Base-by-base conservation (phyloP, 1,284 basidiomycete genomes). In the Marasmius tenuissimus region DNA sequence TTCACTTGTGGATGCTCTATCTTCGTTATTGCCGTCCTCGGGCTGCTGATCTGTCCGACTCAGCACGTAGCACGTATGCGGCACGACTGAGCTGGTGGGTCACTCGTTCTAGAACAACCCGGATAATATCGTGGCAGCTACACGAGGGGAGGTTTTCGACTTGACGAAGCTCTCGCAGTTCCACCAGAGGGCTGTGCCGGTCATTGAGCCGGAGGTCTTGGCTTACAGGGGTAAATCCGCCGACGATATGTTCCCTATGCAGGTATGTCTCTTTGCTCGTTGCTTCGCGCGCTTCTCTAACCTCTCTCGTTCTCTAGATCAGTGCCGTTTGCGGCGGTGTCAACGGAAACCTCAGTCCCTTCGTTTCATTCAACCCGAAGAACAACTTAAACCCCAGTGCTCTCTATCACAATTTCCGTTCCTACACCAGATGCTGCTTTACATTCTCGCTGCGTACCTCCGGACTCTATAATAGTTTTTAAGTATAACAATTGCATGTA, bases 351-450 rank as follows among this genome's bases (percentile, higher is more conserved):
- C 86, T 98, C 68, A 94, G 86, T 69, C 94, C 94, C 0, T 98
- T 90, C 76, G 88, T 98, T 16, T 85, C 85, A 5, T 80, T 98
- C 53, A 86, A 89, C 69, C 86, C 91, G 9, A 83, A 81, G 65
- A 99, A 99, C 80, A 84, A 83, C 57, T 91, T 92, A 20, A 91
- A 96, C 69, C 70, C 77, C 7, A 93, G 94, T 70, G 78, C 92
- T n/a, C 81, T 87, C 67, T 99, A 99, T 74, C 97, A 99, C 75
- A 96, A 98, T 74, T 99, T 99, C 86, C 91, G 96, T 47, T 87
- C 86, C 0, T 88, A 81, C 70, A 92, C 90, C 34, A 91, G n/a
- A n/a, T n/a, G n/a, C n/a, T n/a, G n/a, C n/a, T n/a, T n/a, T n/a
- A n/a, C n/a, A n/a, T n/a, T n/a, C n/a, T n/a, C n/a, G n/a, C n/a